Base-by-base conservation (phyloP, 116 monocot genomes). In the Dioscorea cayenensis region DNA sequence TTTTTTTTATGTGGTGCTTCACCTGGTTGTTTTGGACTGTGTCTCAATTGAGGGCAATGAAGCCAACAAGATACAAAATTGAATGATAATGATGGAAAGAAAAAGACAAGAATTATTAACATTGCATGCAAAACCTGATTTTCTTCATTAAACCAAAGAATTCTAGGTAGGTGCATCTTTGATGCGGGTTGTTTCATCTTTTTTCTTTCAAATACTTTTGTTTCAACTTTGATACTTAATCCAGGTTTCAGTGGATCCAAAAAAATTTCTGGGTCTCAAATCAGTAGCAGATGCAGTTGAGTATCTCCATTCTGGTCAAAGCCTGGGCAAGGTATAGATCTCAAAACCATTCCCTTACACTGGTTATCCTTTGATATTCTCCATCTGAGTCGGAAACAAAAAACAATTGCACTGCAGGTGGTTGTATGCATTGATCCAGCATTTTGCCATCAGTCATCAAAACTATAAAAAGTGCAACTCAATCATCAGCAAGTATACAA, bases 251-350 rank as follows among this genome's bases (percentile, higher is more conserved):
- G 64, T 97, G 59, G 97, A 97, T 82, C 88, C 94, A 10, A 87
- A 79, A 50, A 73, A 78, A 68, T 94, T 99, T 70, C n/a, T 85
- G 28, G 99, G 99, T 51, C 69, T 99, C 60, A 66, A 69, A 14
- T 91, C 99, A 23, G 94, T 94, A 27, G 80, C 89, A 6, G 94
- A 99, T 87, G 99, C 99, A 63, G 99, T 99, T 59, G 99, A 99
- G 64, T 83, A 99, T 77, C 94, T 99, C 6, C 91, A 99, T 71
- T 99, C 99, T 73, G 99, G 99, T 37, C 28, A 85, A 73, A 99
- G 99, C 63, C 63, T 93, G 72, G 99, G 99, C 79, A 99, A 99
- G 99, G 99, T 99, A 84, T 37, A n/a, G n/a, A 19, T 37, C 20
- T 36, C 18, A 6, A 27, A n/a, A 32, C 14, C 8, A 9, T 14